phyloP scores from a whole-genome alignment of 257 asterid species.

The Fraxinus anomala region DNA sequence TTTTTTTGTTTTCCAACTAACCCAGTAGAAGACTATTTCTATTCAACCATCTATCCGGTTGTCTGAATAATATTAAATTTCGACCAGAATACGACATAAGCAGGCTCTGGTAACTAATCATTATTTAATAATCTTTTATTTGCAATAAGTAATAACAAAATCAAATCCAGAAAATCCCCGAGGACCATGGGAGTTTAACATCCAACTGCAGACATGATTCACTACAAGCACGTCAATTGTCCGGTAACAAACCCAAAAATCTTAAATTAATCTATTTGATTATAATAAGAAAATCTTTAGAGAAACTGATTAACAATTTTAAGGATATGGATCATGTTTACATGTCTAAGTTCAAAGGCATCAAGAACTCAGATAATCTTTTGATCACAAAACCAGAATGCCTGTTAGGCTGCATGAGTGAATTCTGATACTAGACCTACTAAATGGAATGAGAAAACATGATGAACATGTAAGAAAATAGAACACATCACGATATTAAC shows the following conservation, averaged over 20 bases:
- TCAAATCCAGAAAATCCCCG: not conserved
- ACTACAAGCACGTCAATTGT: not conserved
- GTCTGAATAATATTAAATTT: not conserved
- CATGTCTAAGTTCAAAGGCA: not conserved
- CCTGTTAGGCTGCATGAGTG: not conserved
- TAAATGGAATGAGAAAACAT: not conserved
- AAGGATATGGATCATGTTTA: not conserved
- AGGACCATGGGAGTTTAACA: not conserved
- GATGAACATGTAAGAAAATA: not conserved
- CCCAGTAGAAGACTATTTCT: conserved; percentile 21
- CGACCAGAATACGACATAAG: conserved; percentile 3
- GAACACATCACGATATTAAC: not conserved
- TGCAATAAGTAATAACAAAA: not conserved
- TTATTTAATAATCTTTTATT: conserved; percentile 20
- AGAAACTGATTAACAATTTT: not conserved
- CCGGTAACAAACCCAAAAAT: not conserved
- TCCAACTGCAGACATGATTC: not conserved
- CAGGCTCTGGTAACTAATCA: conserved; percentile 4
- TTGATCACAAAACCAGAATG: not conserved
- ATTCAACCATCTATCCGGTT: conserved; percentile 9
- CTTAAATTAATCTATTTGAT: not conserved
- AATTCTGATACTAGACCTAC: not conserved
- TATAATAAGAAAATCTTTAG: not conserved
- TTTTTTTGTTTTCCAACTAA: conserved; percentile 19
- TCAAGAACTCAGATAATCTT: not conserved